phyloP scores from a whole-genome alignment of 257 asterid genomes.

The Solanum tarijense region DNA sequence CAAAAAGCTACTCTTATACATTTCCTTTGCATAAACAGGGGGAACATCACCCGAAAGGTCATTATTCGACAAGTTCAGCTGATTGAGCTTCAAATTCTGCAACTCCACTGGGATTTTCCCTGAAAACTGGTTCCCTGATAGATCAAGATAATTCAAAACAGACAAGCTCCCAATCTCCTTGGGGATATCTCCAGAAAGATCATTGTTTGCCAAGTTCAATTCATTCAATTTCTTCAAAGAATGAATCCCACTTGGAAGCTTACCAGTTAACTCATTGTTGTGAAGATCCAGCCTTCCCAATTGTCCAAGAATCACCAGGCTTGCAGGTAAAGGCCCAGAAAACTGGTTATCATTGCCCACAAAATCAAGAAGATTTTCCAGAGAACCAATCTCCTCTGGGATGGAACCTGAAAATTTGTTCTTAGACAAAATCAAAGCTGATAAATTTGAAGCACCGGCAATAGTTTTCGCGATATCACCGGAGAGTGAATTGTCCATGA shows the following conservation, averaged over 20 bases:
- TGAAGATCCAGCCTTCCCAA: slow-evolving; percentile 85
- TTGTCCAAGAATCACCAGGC: slow-evolving; percentile 68
- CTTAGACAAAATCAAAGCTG: slow-evolving; percentile 58
- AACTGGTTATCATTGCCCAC: slow-evolving; percentile 50
- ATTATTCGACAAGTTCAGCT: slow-evolving; percentile 68
- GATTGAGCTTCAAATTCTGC: slow-evolving; percentile 88
- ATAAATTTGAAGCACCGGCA: slow-evolving; percentile 69
- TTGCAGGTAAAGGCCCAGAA: slow-evolving; percentile 65
- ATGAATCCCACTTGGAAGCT: slow-evolving; percentile 54
- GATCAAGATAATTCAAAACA: slow-evolving; percentile 82
- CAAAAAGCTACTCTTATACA: slow-evolving; percentile 69
- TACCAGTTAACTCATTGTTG: slow-evolving; percentile 54
- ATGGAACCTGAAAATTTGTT: slow-evolving; percentile 72
- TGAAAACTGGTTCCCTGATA: slow-evolving; percentile 62
- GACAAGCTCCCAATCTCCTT: slow-evolving; percentile 64
- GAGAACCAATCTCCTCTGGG: slow-evolving; percentile 72
- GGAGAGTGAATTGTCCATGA: slow-evolving; percentile 52
- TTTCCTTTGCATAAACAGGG: slow-evolving; percentile 59
- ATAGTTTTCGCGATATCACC: slow-evolving; percentile 69
- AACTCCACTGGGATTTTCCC: slow-evolving; percentile 61
- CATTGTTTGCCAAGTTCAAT: slow-evolving; percentile 70
- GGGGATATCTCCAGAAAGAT: slow-evolving; percentile 67
- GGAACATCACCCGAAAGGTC: slow-evolving; percentile 81
- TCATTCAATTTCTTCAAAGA: slow-evolving; percentile 79
- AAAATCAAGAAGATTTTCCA: slow-evolving; percentile 59